phyloP scores from a whole-genome alignment of 2,329 filamentous ascomycete species.

The Pseudogymnoascus sp. region DNA sequence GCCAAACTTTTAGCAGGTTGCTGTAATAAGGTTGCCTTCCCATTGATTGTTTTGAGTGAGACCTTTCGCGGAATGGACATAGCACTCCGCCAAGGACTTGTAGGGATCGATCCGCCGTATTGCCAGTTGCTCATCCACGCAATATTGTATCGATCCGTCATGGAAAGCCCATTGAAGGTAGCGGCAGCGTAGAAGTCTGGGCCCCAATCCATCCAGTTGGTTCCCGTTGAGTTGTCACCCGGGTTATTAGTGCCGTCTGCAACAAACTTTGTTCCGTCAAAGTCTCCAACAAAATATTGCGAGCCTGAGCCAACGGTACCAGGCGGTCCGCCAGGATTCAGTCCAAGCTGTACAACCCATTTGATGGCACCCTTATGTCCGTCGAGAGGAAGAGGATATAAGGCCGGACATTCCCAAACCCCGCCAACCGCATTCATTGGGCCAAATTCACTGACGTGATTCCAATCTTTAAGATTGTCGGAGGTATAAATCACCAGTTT shows the following conservation, averaged over 20 bases:
- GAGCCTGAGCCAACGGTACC: constrained; percentile 42
- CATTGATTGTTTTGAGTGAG: constrained; percentile 28
- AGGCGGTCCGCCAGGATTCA: constrained; percentile 50
- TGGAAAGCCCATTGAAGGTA: constrained; percentile 20
- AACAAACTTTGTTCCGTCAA: constrained; percentile 57
- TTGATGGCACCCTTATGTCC: constrained; percentile 16
- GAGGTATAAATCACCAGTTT: constrained; percentile 51
- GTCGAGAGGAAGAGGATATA: constrained; percentile 15
- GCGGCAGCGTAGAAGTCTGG: neutral
- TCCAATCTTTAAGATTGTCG: constrained; percentile 49
- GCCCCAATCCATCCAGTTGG: constrained; percentile 51
- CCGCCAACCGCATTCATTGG: constrained; percentile 23
- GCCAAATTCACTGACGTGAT: constrained; percentile 41
- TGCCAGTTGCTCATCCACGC: constrained; percentile 55
- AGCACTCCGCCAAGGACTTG: constrained; percentile 44
- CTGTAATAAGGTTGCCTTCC: neutral
- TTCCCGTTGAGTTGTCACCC: constrained; percentile 41
- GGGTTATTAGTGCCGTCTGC: constrained; percentile 36
- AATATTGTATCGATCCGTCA: constrained; percentile 33
- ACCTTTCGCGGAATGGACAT: constrained; percentile 43
- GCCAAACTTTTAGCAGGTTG: neutral
- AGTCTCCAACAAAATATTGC: constrained; percentile 50
- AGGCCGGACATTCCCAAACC: constrained; percentile 47
- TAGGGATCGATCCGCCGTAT: constrained; percentile 47
- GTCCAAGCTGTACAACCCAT: constrained; percentile 41